Conservation (phyloP, 2,329 filamentous ascomycete species). For the Leptographium radiaticola region DNA sequence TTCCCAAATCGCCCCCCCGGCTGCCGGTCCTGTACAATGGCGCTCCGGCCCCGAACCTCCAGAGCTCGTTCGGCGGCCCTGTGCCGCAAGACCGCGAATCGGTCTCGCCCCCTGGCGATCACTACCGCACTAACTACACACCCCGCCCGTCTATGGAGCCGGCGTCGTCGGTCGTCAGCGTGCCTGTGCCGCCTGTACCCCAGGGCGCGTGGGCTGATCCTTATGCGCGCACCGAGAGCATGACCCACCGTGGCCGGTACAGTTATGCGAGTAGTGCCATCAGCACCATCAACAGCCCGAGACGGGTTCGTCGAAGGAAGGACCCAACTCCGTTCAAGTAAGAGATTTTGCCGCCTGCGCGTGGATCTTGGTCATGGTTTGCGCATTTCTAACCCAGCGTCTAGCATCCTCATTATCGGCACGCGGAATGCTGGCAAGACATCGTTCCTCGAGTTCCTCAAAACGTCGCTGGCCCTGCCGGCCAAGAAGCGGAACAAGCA, state of each 20-base stretch:
- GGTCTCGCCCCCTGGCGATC: constrained; percentile 1
- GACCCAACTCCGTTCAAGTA: constrained; percentile 98
- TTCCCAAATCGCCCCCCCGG: constrained; percentile 34
- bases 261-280: constrained; percentile 90
- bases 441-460: constrained; percentile 91
- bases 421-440: constrained; percentile 84
- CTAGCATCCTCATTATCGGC: constrained; percentile 79
- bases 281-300: constrained; percentile 84
- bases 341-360: constrained; percentile 34
- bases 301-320: constrained; percentile 84
- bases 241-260: constrained; percentile 91
- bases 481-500: constrained; percentile 56
- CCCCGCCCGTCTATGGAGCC: constrained; percentile 42
- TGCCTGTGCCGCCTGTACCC: constrained; percentile 45
- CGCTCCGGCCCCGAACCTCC: constrained; percentile 29
- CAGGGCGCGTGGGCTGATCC: constrained; percentile 55
- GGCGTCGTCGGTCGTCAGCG: constrained; percentile 26
- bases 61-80: constrained; percentile 41
- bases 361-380: background rate
- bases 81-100: constrained; percentile 24
- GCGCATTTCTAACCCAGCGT: constrained; percentile 5
- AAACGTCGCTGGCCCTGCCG: constrained; percentile 72
- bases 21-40: constrained; percentile 39
- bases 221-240: constrained; percentile 78
- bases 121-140: constrained; percentile 13